Evolutionary conservation across 306 rosid genomes (phyloP), one percentile per base, ranked within the genome.

Genomic region (Trichosanthes truncata): DNA sequence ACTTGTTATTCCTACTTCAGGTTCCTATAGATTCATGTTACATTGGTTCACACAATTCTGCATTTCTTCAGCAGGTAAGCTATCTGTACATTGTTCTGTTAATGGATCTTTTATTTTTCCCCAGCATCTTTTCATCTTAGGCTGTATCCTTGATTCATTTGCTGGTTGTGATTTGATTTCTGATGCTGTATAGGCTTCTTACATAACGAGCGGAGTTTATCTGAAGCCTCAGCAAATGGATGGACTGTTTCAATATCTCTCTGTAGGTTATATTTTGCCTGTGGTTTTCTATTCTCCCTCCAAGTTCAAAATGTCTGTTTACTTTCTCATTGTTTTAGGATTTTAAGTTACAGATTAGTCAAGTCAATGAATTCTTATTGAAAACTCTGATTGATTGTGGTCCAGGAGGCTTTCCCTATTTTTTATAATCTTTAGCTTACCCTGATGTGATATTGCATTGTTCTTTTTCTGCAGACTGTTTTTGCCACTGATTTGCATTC

Each of bases 51-150:
- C 87, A 79, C 83, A 95, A 95, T 85, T 95, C 99, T 77, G 93
- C 97, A 73, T 95, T 95, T 87, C 93, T 95, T 80, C 97, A 95
- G 91, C 99, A 95, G 99, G 99, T 95, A 87, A 62, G 68, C 83
- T 91, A 89, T 51, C 83, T 84, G 29, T 57, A 14, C 41, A 25
- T 77, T 1, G 5, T 43, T 43, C 40, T 40, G 78, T 51, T 53
- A 71, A 5, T 23, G 9, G 38, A 36, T 17, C 6, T 45, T 72
- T 45, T 72, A 12, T 13, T 72, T n/a, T 4, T 2, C 43, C 66
- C 0, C 10, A 25, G 2, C 43, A 25, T 43, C 76, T 69, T n/a
- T 43, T n/a, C 20, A 10, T 71, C 53, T 6, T 45, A 10, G 49
- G 53, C 14, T 41, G 33, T 69, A 25, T 31, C 40, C 20, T 26